Evolutionary conservation across 805 yeast species (phyloP), one percentile per base, ranked within the genome.

Genomic region (Ogataea trehalophila): DNA sequence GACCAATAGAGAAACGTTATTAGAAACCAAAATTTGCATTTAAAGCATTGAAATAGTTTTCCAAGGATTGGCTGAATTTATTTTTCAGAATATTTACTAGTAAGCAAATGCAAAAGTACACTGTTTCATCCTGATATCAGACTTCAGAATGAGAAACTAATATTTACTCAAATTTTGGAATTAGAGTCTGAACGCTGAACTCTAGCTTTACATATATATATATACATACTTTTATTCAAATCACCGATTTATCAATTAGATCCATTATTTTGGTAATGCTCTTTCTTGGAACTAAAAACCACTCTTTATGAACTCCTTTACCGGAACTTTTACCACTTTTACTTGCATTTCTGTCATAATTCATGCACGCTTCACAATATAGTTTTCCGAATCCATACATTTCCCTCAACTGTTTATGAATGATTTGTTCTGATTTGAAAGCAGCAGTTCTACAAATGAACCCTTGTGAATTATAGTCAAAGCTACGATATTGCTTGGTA

Each of bases 211-310:
- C 20, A n/a, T 6, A 35, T 35, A 35, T 6, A 35, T 35, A 35
- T 7, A 8, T 37, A 20, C 9, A 37, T 37, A 22, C 20, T n/a
- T 18, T 18, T 20, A 16, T 14, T 36, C 39, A 42, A 16, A 38
- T 33, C 20, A 56, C 46, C 22, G 33, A 54, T 9, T 49, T 42
- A 47, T 74, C 74, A 9, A 75, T 67, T 1, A 65, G 26, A 11
- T 50, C 48, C 53, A 67, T 70, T 2, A 76, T 67, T 11, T 40
- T 33, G 9, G 51, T 43, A 7, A 77, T 40, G 7, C 72, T 71
- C 26, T 52, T 57, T 48, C 76, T 69, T 0, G 82, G 81, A 0
- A 79, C 58, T n/a, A 77, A 58, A 50, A 79, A 79, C 83, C 84
- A 79, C 55, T 79, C 85, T 15, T 67, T 67, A 56, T 79, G 85